A percentile compares a stretch with the other conserved stretches of the same genome.
Conservation (phyloP, 179 eudicot genomes). For the Vitellaria paradoxa region DNA sequence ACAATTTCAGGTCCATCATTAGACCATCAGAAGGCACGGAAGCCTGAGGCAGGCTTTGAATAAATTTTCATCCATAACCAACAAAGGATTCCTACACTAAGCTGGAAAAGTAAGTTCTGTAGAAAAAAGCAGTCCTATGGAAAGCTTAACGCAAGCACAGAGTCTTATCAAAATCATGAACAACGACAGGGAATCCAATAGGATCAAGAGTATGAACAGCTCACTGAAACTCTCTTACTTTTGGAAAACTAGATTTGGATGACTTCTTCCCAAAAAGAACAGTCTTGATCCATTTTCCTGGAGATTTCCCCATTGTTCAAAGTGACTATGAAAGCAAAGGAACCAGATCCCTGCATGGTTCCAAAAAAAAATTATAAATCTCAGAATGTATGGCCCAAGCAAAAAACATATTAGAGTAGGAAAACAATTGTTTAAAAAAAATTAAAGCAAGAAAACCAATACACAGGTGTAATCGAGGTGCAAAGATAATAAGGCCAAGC, state of each 20-base stretch:
- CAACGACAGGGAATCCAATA: neutral
- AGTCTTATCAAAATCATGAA: neutral
- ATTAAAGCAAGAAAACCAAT: neutral
- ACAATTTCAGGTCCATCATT: neutral
- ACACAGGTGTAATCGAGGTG: neutral
- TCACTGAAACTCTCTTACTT: slow-evolving; percentile 48
- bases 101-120: neutral
- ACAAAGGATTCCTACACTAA: neutral
- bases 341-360: slow-evolving; percentile 29
- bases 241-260: slow-evolving; percentile 54
- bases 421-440: too few relatives aligned
- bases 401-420: neutral
- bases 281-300: slow-evolving; percentile 93
- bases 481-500: neutral
- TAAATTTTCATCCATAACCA: neutral
- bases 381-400: neutral
- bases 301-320: slow-evolving; percentile 82
- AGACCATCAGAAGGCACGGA: neutral
- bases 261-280: slow-evolving; percentile 85
- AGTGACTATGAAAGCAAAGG: slow-evolving; percentile 9
- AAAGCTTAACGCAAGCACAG: neutral
- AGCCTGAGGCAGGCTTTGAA: neutral
- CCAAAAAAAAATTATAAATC: neutral
- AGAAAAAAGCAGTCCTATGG: neutral
- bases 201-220: neutral